Evolutionary conservation across 345 rosid genomes (phyloP), one percentile per base, ranked within the genome.

Genomic region (Ceriops zippeliana): DNA sequence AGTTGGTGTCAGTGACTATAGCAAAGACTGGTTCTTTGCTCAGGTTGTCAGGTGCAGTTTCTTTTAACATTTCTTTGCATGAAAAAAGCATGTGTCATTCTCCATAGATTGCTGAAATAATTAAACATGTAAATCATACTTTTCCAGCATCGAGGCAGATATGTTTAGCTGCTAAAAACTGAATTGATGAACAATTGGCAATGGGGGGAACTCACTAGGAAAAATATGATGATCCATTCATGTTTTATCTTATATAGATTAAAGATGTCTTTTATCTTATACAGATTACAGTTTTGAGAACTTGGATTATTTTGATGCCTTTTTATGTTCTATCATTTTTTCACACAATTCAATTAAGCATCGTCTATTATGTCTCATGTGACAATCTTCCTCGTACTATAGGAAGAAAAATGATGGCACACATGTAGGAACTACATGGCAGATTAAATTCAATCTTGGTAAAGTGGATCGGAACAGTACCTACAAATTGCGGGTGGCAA

Each of bases 351-450:
- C 15, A 47, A n/a, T 7, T 56, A 49, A 31, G 5, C n/a, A n/a
- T 51, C 3, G 19, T 58, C 31, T 28, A 58, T 21, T 49, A 16
- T 35, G 1, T 61, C 15, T 22, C 19, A 16, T 46, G 10, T 16
- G n/a, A 35, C 64, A 56, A 63, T 24, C 38, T 26, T 58, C 24
- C n/a, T 34, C 38, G 1, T 26, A 22, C 66, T 27, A 24, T 78
- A 87, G 89, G 85, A 72, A 63, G 68, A 77, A 61, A 68, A 84
- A 73, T 28, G 71, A 75, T 37, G 71, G 53, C 37, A 66, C 82
- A 21, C 70, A 75, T 72, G 81, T 72, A 38, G 90, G 88, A 75
- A 66, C 75, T 2, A 70, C 75, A 6, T 76, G 79, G 79, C 74
- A 70, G 32, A 70, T 76, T 57, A 66, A 70, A 68, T 76, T 70